Evolutionary conservation across 768 basidiomycete species (phyloP).

Genomic region (Leccinum obscurum): DNA sequence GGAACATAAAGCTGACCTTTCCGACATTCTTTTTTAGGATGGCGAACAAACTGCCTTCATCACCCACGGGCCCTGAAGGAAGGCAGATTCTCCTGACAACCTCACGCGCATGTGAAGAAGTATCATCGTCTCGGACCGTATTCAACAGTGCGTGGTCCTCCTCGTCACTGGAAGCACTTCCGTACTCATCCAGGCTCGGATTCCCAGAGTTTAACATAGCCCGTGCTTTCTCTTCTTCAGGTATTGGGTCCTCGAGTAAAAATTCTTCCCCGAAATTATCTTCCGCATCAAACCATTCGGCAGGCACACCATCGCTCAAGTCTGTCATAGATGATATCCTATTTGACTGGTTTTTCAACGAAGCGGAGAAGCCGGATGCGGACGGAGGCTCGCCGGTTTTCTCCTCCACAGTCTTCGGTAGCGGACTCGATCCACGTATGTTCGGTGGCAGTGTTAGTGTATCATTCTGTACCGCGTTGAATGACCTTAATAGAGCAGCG

Average conservation of each 20-base stretch:
- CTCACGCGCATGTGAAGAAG: slow-evolving; percentile 19
- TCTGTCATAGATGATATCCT: slow-evolving; percentile 51
- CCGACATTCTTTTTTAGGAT: slow-evolving; percentile 89
- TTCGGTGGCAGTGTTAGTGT: slow-evolving; percentile 17
- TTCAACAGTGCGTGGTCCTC: slow-evolving; percentile 29
- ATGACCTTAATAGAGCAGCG: slow-evolving; percentile 45
- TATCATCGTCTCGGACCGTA: slow-evolving; percentile 6
- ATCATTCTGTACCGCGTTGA: slow-evolving; percentile 38
- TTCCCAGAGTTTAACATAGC: slow-evolving; percentile 42
- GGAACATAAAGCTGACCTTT: slow-evolving; percentile 49
- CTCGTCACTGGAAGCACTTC: slow-evolving; percentile 49
- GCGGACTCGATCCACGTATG: slow-evolving; percentile 28
- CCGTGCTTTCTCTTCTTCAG: slow-evolving; percentile 41
- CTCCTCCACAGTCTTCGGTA: slow-evolving; percentile 52
- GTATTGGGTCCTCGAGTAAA: slow-evolving; percentile 37
- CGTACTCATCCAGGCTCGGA: slow-evolving; percentile 40
- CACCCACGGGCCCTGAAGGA: slow-evolving; percentile 60
- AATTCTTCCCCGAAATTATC: slow-evolving; percentile 44
- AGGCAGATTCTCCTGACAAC: slow-evolving; percentile 55
- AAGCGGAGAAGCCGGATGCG: slow-evolving; percentile 23
- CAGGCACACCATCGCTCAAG: slow-evolving; percentile 45
- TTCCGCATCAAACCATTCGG: slow-evolving; percentile 79
- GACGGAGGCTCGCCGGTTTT: slow-evolving; percentile 35
- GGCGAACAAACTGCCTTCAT: slow-evolving; percentile 81
- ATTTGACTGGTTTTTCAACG: slow-evolving; percentile 38